Evolutionary conservation across 2,329 filamentous ascomycete species (phyloP).

Genomic region (Verticillium tricorpus): DNA sequence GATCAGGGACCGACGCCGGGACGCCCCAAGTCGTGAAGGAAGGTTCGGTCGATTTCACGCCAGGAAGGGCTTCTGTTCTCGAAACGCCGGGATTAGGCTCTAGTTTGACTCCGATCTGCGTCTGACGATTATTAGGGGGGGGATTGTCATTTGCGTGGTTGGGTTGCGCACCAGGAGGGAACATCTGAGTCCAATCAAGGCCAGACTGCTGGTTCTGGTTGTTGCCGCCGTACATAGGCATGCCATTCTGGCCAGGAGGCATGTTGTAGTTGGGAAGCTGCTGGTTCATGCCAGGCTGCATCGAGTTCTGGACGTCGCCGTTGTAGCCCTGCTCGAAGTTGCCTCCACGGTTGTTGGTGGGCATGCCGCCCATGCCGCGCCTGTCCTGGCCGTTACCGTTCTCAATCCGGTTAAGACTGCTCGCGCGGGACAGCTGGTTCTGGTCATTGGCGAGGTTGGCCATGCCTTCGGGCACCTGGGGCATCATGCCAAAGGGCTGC

Average conservation of each 20-base stretch:
- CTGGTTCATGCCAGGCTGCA: conserved; percentile 58
- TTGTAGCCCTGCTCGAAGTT: conserved; percentile 52
- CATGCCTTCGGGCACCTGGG: conserved; percentile 53
- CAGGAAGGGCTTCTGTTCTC: conserved; percentile 38
- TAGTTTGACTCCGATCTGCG: conserved; percentile 65
- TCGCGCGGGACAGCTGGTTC: conserved; percentile 57
- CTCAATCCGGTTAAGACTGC: conserved; percentile 55
- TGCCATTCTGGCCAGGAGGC: conserved; percentile 57
- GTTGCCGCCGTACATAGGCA: conserved; percentile 58
- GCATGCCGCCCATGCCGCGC: conserved; percentile 51
- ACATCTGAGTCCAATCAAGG: conserved; percentile 76
- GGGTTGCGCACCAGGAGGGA: conserved; percentile 67
- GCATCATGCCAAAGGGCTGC: conserved; percentile 51
- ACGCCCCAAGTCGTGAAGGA: conserved; percentile 48
- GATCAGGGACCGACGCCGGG: conserved; percentile 41
- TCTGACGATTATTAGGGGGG: conserved; percentile 62
- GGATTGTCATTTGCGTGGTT: conserved; percentile 56
- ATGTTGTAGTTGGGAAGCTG: conserved; percentile 62
- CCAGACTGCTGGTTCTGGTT: conserved; percentile 57
- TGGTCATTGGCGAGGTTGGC: conserved; percentile 57
- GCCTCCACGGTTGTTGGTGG: conserved; percentile 33
- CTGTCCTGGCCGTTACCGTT: conserved; percentile 53
- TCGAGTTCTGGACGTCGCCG: conserved; percentile 53
- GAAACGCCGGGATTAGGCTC: conserved; percentile 55
- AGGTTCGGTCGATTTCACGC: conserved; percentile 38